Percentiles rank a stretch among this genome's conserved stretches.
Conservation (phyloP, 2,329 filamentous ascomycete genomes). For the Thielaviopsis euricoi region DNA sequence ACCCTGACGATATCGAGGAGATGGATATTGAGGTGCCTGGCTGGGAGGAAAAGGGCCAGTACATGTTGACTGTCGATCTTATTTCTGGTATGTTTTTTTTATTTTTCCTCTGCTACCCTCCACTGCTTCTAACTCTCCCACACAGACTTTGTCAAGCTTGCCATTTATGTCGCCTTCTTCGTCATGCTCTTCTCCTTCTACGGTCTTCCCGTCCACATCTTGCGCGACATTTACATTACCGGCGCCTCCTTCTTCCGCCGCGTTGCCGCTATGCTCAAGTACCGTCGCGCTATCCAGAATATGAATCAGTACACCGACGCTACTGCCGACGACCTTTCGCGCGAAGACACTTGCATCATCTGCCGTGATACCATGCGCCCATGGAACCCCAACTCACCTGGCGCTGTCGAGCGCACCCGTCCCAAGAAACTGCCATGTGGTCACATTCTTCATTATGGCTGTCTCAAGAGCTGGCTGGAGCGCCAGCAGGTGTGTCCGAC, state of each 20-base stretch:
- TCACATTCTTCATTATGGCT: conserved; percentile 86
- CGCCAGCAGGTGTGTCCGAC: conserved; percentile 94
- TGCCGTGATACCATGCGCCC: conserved; percentile 90
- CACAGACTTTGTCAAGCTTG: conserved; percentile 74
- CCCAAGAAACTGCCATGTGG: conserved; percentile 95
- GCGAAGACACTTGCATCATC: conserved; percentile 93
- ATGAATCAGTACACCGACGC: conserved; percentile 94
- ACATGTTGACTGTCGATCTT: conserved; percentile 76
- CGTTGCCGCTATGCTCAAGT: conserved; percentile 74
- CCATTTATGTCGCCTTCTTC: conserved; percentile 85
- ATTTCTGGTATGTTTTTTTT: conserved; percentile 43
- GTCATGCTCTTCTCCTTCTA: conserved; percentile 86
- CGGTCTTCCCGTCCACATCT: conserved; percentile 88
- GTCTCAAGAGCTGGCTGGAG: conserved; percentile 92
- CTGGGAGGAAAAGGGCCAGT: conserved; percentile 92
- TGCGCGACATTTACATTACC: conserved; percentile 88
- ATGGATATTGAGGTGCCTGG: conserved; percentile 90
- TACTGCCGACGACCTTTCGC: conserved; percentile 63
- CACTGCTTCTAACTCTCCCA: not conserved
- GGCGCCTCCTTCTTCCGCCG: conserved; percentile 81
- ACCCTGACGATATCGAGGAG: conserved; percentile 68
- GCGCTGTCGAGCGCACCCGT: conserved; percentile 65
- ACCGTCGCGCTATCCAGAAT: conserved; percentile 78
- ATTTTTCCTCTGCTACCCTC: not conserved
- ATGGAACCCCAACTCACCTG: conserved; percentile 45